phyloP scores from a whole-genome alignment of 2,329 filamentous ascomycete genomes.

The Cladosporium sp. region DNA sequence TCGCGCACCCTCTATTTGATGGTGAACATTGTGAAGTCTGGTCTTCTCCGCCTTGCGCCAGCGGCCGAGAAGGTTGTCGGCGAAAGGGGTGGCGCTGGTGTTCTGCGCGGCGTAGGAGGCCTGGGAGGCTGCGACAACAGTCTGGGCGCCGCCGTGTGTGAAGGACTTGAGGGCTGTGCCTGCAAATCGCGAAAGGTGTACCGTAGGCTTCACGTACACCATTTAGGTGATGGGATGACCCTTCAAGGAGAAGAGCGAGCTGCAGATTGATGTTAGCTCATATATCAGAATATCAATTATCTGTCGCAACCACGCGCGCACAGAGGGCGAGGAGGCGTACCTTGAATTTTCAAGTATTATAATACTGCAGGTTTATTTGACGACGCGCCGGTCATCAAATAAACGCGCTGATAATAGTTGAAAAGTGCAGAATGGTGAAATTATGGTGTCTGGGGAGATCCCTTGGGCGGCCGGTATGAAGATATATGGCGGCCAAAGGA shows the following conservation, averaged over 20 bases:
- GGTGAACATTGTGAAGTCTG: conserved; percentile 26
- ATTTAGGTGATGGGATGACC: conserved; percentile 76
- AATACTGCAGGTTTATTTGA: conserved; percentile 96
- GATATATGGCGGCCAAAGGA: too few species aligned
- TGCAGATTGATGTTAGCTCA: conserved; percentile 25
- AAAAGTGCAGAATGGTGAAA: conserved; percentile 8
- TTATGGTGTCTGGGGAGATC: background rate
- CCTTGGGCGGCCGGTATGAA: too few species aligned
- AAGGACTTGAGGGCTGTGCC: conserved; percentile 65
- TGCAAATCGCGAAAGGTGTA: conserved; percentile 88
- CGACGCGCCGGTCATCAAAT: conserved; percentile 77
- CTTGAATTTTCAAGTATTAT: conserved; percentile 10
- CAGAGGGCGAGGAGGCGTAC: conserved; percentile 5
- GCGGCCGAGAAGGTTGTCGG: conserved; percentile 44
- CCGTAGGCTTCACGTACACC: conserved; percentile 64
- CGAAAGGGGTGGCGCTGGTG: conserved; percentile 51
- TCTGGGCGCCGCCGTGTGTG: conserved; percentile 96
- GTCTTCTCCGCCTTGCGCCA: conserved; percentile 38
- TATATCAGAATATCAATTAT: background rate
- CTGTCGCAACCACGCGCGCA: conserved; percentile 11
- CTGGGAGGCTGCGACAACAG: conserved; percentile 91
- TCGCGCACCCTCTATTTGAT: conserved; percentile 29
- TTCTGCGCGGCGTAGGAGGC: conserved; percentile 67
- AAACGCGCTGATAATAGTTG: conserved; percentile 63
- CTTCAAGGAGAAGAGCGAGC: conserved; percentile 54